Conservation (phyloP, 805 yeast genomes). For the Kuraishia cidri region DNA sequence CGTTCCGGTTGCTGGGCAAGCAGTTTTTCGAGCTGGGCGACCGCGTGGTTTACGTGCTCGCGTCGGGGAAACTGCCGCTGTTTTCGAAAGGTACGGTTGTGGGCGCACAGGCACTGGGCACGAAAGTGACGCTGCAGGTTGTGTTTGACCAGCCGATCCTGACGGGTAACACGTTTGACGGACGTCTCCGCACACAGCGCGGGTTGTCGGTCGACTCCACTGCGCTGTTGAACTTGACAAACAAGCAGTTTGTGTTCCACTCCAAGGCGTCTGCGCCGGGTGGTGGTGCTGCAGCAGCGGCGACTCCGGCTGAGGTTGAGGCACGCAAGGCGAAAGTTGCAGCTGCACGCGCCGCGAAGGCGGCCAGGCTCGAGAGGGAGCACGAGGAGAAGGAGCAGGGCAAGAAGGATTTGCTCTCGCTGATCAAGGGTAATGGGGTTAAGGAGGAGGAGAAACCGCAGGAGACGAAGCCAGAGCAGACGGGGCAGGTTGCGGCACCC, state of each 20-base stretch:
- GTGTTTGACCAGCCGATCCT: slow-evolving; percentile 77
- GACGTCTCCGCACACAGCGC: slow-evolving; percentile 67
- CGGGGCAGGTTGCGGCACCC: not conserved
- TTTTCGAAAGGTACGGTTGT: slow-evolving; percentile 88
- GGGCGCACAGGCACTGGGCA: slow-evolving; percentile 47
- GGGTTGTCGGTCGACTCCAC: slow-evolving; percentile 82
- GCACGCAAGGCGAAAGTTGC: slow-evolving; percentile 9
- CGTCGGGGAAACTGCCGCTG: slow-evolving; percentile 82
- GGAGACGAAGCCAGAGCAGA: slow-evolving; percentile 3
- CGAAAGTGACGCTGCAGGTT: slow-evolving; percentile 60
- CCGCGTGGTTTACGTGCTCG: slow-evolving; percentile 76
- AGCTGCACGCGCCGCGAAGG: slow-evolving; percentile 8
- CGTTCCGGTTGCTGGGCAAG: slow-evolving; percentile 59
- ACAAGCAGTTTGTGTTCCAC: slow-evolving; percentile 69
- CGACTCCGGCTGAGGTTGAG: slow-evolving; percentile 5
- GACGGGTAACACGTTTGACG: slow-evolving; percentile 77
- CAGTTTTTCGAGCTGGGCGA: slow-evolving; percentile 86
- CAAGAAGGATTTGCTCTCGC: slow-evolving; percentile 32
- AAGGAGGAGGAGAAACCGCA: slow-evolving; percentile 12
- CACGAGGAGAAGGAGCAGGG: slow-evolving; percentile 18
- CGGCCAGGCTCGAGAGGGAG: too few relatives aligned
- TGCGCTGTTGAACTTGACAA: slow-evolving; percentile 67
- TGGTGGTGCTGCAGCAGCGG: slow-evolving; percentile 9
- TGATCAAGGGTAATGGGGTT: slow-evolving; percentile 34
- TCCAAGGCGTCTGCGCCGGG: slow-evolving; percentile 47